Conservation (phyloP, 179 eudicot species). For the Dionaea muscipula region DNA sequence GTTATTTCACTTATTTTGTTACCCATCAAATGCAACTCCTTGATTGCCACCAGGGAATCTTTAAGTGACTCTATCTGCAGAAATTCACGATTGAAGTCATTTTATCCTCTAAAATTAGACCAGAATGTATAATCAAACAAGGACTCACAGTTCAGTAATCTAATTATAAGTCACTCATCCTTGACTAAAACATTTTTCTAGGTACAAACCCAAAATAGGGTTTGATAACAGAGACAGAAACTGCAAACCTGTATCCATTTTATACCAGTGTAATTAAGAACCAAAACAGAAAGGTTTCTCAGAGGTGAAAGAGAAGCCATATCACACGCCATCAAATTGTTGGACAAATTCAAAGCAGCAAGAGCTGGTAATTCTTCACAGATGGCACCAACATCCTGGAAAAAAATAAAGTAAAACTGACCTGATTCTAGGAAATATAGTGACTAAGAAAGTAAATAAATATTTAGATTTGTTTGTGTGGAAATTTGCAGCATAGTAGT, state of each 20-base stretch:
- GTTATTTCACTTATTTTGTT: conserved; percentile 49
- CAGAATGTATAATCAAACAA: background rate
- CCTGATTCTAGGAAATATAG: background rate
- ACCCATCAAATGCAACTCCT: conserved; percentile 89
- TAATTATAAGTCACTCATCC: background rate
- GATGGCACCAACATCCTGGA: conserved; percentile 70
- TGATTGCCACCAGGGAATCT: conserved; percentile 43
- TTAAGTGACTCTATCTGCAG: conserved; percentile 62
- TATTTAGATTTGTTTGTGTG: background rate
- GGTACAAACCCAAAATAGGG: background rate
- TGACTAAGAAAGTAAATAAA: background rate
- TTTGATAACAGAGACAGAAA: background rate
- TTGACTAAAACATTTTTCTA: background rate
- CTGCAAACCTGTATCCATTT: conserved; percentile 61
- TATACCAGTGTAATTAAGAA: conserved; percentile 63
- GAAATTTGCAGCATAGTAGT: background rate
- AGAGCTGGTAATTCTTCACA: conserved; percentile 62
- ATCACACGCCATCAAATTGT: conserved; percentile 47
- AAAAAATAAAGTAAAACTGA: conserved; percentile 2
- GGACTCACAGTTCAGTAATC: background rate
- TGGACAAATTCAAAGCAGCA: conserved; percentile 52
- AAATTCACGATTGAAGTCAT: conserved; percentile 5
- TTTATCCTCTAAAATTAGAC: background rate
- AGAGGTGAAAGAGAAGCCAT: conserved; percentile 32
- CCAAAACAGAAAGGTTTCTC: conserved; percentile 52